Conservation (phyloP, 768 basidiomycete genomes). For the Leccinum broughii region DNA sequence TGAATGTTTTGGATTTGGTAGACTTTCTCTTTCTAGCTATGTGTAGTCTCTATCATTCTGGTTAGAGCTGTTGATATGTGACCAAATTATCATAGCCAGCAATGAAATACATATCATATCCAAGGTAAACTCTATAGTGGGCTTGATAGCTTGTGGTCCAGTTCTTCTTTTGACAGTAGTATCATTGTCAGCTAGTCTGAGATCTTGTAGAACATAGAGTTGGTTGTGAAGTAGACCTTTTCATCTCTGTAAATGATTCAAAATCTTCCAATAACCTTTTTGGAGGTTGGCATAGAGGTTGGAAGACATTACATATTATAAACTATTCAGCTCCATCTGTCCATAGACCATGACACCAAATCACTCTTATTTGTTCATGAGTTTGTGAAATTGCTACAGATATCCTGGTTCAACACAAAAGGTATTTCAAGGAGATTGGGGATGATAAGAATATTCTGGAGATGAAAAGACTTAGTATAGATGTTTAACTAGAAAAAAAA, state of each 20-base stretch:
- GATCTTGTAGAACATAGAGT: neutral
- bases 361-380: conserved; percentile 1
- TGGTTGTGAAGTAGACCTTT: neutral
- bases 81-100: neutral
- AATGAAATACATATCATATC: neutral
- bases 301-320: neutral
- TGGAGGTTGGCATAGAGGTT: neutral
- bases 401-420: conserved; percentile 2
- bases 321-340: conserved; percentile 1
- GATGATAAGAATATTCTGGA: neutral
- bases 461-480: neutral
- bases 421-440: neutral
- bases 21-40: no score
- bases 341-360: neutral
- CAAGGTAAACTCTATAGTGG: neutral
- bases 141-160: neutral
- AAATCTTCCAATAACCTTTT: neutral
- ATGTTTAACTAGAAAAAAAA: neutral
- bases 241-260: neutral
- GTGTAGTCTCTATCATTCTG: no score
- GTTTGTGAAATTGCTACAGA: conserved; percentile 5
- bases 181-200: neutral
- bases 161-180: neutral
- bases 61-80: no score
- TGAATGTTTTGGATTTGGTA: no score